Evolutionary conservation across 140 eudicot species (phyloP).

Genomic region (Ambrosia hybrid): DNA sequence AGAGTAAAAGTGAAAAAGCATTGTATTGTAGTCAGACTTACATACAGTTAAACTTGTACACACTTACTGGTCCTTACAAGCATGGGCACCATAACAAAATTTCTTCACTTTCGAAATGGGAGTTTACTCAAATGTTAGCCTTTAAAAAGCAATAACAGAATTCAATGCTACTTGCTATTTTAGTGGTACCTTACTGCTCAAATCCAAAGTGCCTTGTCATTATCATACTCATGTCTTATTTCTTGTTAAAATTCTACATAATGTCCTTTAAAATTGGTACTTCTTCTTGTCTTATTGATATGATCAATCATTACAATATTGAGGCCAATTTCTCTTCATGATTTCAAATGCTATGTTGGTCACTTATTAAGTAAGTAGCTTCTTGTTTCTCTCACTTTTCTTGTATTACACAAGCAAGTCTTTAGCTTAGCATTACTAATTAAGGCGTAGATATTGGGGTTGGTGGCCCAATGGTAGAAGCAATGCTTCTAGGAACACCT

Average conservation of each 20-base stretch:
- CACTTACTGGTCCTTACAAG: conserved; percentile 32
- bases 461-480: too few species aligned
- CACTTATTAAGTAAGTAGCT: not conserved
- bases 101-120: conserved; percentile 42
- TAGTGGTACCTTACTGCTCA: conserved; percentile 36
- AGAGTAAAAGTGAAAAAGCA: conserved; percentile 26
- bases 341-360: not conserved
- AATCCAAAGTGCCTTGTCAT: conserved; percentile 36
- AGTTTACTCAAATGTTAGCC: conserved; percentile 43
- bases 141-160: conserved; percentile 43
- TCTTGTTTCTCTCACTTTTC: not conserved
- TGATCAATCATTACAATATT: conserved; percentile 14
- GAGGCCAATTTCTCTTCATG: not conserved
- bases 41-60: conserved; percentile 32
- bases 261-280: conserved; percentile 8
- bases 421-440: not conserved
- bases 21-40: conserved; percentile 35
- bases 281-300: conserved; percentile 11
- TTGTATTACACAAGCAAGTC: not conserved
- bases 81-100: conserved; percentile 34
- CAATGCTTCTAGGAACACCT: too few species aligned
- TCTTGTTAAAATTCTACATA: conserved; percentile 17
- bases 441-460: not conserved
- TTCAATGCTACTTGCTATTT: conserved; percentile 43
- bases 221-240: conserved; percentile 29